These are phyloP conservation scores for Russula lepida DNA, from an alignment of 768 basidiomycete genomes.

Conservation along the genomic window DNA sequence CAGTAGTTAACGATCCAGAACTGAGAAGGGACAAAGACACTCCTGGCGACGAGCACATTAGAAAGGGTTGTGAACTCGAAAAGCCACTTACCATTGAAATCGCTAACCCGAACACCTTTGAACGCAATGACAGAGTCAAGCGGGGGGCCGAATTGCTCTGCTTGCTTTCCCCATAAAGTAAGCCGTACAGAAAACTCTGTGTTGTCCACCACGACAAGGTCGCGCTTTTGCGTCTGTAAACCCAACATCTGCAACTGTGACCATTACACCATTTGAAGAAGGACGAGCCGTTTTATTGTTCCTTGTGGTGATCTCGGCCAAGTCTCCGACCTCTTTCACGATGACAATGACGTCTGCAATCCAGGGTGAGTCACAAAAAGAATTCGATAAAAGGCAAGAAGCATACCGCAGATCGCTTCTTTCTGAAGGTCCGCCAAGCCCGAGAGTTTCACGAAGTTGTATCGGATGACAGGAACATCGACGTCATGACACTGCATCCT, in stretches of 20 bases:
- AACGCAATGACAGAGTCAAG: conserved; percentile 75
- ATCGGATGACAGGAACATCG: conserved; percentile 74
- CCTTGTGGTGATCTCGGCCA: conserved; percentile 69
- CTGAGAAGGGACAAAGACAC: conserved; percentile 79
- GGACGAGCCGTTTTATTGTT: conserved; percentile 48
- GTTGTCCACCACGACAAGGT: conserved; percentile 80
- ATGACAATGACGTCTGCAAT: conserved; percentile 75
- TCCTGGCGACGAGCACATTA: conserved; percentile 35
- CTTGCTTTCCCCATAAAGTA: conserved; percentile 95
- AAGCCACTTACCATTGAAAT: conserved; percentile 61
- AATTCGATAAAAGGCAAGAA: neutral
- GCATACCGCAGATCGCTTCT: conserved; percentile 76
- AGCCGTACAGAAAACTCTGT: conserved; percentile 70
- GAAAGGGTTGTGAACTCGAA: conserved; percentile 11
- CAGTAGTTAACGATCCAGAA: conserved; percentile 70
- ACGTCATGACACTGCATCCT: conserved; percentile 68
- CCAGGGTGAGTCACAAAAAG: neutral
- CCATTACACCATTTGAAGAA: neutral
- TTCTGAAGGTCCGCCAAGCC: conserved; percentile 57
- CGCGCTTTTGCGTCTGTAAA: conserved; percentile 74
- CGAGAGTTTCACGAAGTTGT: conserved; percentile 64
- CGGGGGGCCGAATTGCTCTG: conserved; percentile 62
- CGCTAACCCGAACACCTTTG: conserved; percentile 89
- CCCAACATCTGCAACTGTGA: neutral
- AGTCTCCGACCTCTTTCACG: conserved; percentile 66